Evolutionary conservation across 2,329 filamentous ascomycete genomes (phyloP), one percentile per base, ranked within the genome.

Genomic region (Alternaria sp.): DNA sequence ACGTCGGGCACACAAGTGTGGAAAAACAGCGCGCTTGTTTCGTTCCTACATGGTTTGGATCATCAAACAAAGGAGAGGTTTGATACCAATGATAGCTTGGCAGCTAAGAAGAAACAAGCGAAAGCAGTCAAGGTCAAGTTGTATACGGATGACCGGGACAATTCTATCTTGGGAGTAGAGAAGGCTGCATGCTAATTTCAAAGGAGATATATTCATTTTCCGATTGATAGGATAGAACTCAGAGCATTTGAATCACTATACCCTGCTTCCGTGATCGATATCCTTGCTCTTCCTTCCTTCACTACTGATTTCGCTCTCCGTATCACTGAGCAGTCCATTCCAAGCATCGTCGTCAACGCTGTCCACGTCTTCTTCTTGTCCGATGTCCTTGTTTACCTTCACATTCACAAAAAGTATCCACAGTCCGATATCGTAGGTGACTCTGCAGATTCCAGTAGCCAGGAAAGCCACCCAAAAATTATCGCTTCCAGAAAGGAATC

Each of bases 381-480:
- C 47, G 32, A 32, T 55, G 51, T 67, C 59, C 30, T 67, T 67
- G 5, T 70, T 59, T 4, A 78, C 65, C 44, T 75, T 76, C 8
- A 76, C 70, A 59, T 77, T 78, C 5, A 78, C 71, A 60, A 79
- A 79, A 41, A 80, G 54, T 7, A 76, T 69, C 70, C 74, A 78
- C 26, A 80, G 32, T 2, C 78, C 78, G 20, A 79, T 51, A 57
- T 80, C 78, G 52, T 80, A 80, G 1, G 52, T 67, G 14, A 76
- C 71, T 24, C 77, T 71, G 54, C 77, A 76, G 8, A 68, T 67
- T 11, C 77, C 77, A 1, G 75, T 73, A 11, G 74, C 75, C 22
- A 79, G 55, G 61, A 80, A 80, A 1, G 78, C 77, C 12, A 78
- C 63, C 76, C 77, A 79, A 60, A 80, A 80, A 4, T 61, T 65